A percentile compares a stretch with the other conserved stretches of the same genome.
phyloP scores from a whole-genome alignment of 768 basidiomycete species.

The Russula foetens region DNA sequence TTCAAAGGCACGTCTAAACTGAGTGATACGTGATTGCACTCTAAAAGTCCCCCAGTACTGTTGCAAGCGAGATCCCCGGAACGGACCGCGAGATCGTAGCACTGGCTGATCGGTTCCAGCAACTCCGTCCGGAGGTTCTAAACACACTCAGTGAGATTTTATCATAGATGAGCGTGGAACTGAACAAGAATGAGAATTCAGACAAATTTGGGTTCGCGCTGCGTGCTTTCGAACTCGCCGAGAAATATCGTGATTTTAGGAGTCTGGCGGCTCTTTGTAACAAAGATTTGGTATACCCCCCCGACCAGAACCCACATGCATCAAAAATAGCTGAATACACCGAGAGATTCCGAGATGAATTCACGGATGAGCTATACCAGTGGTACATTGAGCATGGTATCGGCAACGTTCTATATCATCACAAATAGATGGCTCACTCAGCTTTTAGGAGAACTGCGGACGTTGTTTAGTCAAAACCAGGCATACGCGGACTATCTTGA shows the following conservation, averaged over 20 bases:
- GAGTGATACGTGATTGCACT: neutral
- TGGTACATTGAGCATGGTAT: conserved; percentile 90
- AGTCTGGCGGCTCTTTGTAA: conserved; percentile 82
- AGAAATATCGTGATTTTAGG: conserved; percentile 78
- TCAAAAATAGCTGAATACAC: conserved; percentile 63
- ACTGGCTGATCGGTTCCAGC: conserved; percentile 58
- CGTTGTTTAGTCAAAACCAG: conserved; percentile 72
- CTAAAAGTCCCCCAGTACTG: conserved; percentile 29
- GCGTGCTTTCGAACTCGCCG: conserved; percentile 76
- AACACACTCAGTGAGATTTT: conserved; percentile 64
- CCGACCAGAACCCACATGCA: conserved; percentile 55
- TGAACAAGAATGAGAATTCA: conserved; percentile 24
- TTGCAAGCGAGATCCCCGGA: conserved; percentile 39
- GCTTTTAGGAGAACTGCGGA: conserved; percentile 62
- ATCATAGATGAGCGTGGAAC: neutral
- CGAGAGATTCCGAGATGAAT: conserved; percentile 69
- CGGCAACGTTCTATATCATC: conserved; percentile 18
- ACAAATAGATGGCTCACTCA: neutral
- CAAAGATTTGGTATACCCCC: conserved; percentile 52
- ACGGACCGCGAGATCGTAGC: conserved; percentile 48
- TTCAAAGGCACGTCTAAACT: conserved; percentile 39
- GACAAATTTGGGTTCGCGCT: conserved; percentile 58
- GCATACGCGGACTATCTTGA: conserved; percentile 57
- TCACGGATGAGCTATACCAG: conserved; percentile 82
- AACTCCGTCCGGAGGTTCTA: conserved; percentile 68